phyloP scores from a whole-genome alignment of 768 basidiomycete genomes.

The Coprinellus aureogranulatus region DNA sequence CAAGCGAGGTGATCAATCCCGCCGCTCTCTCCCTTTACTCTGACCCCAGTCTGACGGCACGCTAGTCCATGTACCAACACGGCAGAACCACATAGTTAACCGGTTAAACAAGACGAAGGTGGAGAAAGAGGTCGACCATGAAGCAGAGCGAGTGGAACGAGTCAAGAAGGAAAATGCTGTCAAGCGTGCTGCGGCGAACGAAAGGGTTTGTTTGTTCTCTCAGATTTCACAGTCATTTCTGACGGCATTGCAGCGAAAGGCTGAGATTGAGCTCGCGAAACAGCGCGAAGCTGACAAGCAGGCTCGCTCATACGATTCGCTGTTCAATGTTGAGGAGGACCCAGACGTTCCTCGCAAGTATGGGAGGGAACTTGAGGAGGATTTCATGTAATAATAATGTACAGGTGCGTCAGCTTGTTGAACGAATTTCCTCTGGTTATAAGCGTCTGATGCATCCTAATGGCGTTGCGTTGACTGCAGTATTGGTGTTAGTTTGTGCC shows the following conservation, averaged over 20 bases:
- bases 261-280: slow-evolving; percentile 71
- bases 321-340: slow-evolving; percentile 68
- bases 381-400: slow-evolving; percentile 67
- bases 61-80: slow-evolving; percentile 70
- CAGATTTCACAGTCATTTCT: background rate
- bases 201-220: slow-evolving; percentile 50
- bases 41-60: background rate
- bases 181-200: slow-evolving; percentile 59
- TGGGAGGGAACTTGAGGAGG: slow-evolving; percentile 78
- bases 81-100: slow-evolving; percentile 89
- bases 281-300: slow-evolving; percentile 83
- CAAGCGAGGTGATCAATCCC: slow-evolving; percentile 78
- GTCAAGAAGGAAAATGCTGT: slow-evolving; percentile 70
- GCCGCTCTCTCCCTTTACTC: slow-evolving; percentile 3
- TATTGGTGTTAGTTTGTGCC: no score
- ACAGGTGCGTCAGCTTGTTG: background rate
- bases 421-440: background rate
- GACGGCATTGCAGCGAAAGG: slow-evolving; percentile 58
- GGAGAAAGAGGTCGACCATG: slow-evolving; percentile 84
- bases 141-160: slow-evolving; percentile 80
- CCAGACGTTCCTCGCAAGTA: slow-evolving; percentile 53
- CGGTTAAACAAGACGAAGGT: slow-evolving; percentile 91
- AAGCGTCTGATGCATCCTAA: background rate
- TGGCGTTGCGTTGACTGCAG: background rate
- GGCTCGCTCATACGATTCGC: slow-evolving; percentile 78